phyloP scores from a whole-genome alignment of 2,329 filamentous ascomycete genomes.

The Epichloe gansuensis region DNA sequence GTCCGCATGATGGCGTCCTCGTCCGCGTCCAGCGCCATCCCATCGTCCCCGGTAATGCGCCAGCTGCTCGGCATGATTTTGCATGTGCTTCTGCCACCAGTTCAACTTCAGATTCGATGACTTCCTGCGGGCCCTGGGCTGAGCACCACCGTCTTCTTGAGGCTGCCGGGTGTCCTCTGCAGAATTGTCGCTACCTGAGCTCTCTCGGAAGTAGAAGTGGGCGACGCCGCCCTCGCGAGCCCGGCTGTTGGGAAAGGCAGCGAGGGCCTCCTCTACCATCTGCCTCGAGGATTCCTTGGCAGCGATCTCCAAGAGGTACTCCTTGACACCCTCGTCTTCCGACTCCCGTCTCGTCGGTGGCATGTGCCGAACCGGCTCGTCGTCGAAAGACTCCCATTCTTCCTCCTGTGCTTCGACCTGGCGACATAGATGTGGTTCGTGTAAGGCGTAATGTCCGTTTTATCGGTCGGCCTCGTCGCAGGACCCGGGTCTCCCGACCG shows the following conservation, averaged over 20 bases:
- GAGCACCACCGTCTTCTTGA: constrained; percentile 12
- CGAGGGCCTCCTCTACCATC: constrained; percentile 63
- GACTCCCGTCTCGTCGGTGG: constrained; percentile 47
- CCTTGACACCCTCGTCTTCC: constrained; percentile 63
- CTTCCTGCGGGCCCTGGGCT: constrained; percentile 36
- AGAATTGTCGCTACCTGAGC: constrained; percentile 44
- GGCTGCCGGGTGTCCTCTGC: constrained; percentile 24
- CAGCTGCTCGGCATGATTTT: constrained; percentile 58
- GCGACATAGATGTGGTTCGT: constrained; percentile 46
- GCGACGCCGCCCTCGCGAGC: constrained; percentile 57
- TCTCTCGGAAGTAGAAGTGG: constrained; percentile 57
- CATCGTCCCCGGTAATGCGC: constrained; percentile 32
- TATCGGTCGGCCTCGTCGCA: constrained; percentile 52
- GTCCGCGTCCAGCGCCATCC: constrained; percentile 16
- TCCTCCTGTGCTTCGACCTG: constrained; percentile 27
- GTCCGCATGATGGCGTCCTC: constrained; percentile 19
- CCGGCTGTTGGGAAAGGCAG: constrained; percentile 63
- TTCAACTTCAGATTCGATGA: constrained; percentile 50
- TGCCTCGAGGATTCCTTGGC: constrained; percentile 70
- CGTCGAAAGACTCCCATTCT: constrained; percentile 19
- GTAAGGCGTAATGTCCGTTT: constrained; percentile 59
- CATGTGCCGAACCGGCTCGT: constrained; percentile 18
- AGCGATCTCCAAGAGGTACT: constrained; percentile 68
- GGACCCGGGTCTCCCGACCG: constrained; percentile 52
- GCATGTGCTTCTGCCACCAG: constrained; percentile 74